Percentiles rank a stretch among this genome's conserved stretches.
phyloP scores from a whole-genome alignment of 2,329 filamentous ascomycete genomes.

The Lachnellula subtilissima region DNA sequence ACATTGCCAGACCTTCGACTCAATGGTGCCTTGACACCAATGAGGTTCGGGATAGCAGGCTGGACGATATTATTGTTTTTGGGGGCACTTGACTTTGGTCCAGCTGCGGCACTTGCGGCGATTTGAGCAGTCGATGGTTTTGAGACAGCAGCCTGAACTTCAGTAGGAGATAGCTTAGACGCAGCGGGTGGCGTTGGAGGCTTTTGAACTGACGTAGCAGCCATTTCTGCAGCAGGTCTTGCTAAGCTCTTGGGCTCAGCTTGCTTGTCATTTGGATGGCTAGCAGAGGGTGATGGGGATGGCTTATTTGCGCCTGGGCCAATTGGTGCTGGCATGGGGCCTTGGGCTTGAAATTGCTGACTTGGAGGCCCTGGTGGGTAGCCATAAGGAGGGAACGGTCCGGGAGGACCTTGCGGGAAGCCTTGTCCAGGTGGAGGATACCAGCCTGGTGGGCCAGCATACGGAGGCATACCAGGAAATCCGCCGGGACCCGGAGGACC shows the following conservation, averaged over 20 bases:
- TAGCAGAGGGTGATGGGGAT: slow-evolving; percentile 40
- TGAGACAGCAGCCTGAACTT: slow-evolving; percentile 45
- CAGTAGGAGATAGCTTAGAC: slow-evolving; percentile 58
- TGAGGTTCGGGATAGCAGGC: slow-evolving; percentile 56
- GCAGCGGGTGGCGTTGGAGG: slow-evolving; percentile 62
- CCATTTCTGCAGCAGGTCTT: slow-evolving; percentile 37
- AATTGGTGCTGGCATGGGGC: slow-evolving; percentile 44
- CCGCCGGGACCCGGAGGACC: slow-evolving; percentile 57
- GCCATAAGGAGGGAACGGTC: slow-evolving; percentile 46
- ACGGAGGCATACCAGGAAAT: slow-evolving; percentile 67
- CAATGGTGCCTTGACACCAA: slow-evolving; percentile 37
- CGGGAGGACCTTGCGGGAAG: slow-evolving; percentile 64
- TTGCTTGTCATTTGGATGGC: slow-evolving; percentile 39
- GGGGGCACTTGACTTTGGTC: slow-evolving; percentile 30
- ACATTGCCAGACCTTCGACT: slow-evolving; percentile 31
- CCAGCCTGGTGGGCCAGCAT: slow-evolving; percentile 71
- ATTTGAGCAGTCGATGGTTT: slow-evolving; percentile 17
- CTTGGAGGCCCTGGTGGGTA: slow-evolving; percentile 54
- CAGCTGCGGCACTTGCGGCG: slow-evolving; percentile 6
- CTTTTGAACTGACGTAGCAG: slow-evolving; percentile 36
- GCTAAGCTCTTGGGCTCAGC: slow-evolving; percentile 50
- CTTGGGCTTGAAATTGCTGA: slow-evolving; percentile 30
- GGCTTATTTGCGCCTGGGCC: slow-evolving; percentile 47
- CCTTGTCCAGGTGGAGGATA: slow-evolving; percentile 70
- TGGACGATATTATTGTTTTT: slow-evolving; percentile 49